A percentile compares a stretch with the other conserved stretches of the same genome.
These are phyloP conservation scores for Leersia perrieri DNA, from an alignment of 176 grass and related monocot species.

Conservation along the genomic window DNA sequence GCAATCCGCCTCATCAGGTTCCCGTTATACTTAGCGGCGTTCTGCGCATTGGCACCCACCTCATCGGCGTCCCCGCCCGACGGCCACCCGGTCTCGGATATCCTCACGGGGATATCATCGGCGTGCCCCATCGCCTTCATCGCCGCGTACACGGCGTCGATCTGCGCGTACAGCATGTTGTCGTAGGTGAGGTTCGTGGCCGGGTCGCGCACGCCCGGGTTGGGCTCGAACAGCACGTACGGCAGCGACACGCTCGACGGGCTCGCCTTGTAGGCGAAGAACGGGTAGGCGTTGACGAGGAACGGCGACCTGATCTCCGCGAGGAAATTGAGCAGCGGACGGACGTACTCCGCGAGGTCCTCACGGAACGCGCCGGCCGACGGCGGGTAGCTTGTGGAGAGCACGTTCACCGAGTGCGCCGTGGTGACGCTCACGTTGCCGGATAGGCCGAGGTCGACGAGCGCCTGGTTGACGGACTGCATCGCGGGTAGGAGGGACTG, in stretches of 20 bases:
- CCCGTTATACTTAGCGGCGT: constrained; percentile 64
- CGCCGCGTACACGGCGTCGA: constrained; percentile 78
- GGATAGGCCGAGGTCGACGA: constrained; percentile 47
- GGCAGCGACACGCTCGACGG: constrained; percentile 54
- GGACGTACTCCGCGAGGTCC: constrained; percentile 44
- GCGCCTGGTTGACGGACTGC: constrained; percentile 61
- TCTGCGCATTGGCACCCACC: constrained; percentile 54
- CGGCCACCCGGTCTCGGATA: constrained; percentile 89
- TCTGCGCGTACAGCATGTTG: constrained; percentile 94
- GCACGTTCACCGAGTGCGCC: constrained; percentile 58
- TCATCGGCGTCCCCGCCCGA: constrained; percentile 67
- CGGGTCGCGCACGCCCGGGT: constrained; percentile 52
- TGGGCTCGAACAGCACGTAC: constrained; percentile 81
- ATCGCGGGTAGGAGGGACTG: constrained; percentile 67
- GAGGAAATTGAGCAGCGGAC: constrained; percentile 62
- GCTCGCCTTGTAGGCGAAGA: constrained; percentile 77
- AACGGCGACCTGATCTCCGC: constrained; percentile 52
- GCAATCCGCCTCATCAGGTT: constrained; percentile 73
- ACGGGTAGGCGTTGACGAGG: constrained; percentile 83
- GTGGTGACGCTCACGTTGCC: constrained; percentile 58
- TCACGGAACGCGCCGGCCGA: constrained; percentile 64
- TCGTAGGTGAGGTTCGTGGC: constrained; percentile 72
- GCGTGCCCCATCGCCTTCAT: constrained; percentile 57
- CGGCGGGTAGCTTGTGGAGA: constrained; percentile 67
- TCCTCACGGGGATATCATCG: constrained; percentile 52